These are phyloP conservation scores for Arabis alpina DNA, from an alignment of 345 rosid genomes.

Conservation along the genomic window DNA sequence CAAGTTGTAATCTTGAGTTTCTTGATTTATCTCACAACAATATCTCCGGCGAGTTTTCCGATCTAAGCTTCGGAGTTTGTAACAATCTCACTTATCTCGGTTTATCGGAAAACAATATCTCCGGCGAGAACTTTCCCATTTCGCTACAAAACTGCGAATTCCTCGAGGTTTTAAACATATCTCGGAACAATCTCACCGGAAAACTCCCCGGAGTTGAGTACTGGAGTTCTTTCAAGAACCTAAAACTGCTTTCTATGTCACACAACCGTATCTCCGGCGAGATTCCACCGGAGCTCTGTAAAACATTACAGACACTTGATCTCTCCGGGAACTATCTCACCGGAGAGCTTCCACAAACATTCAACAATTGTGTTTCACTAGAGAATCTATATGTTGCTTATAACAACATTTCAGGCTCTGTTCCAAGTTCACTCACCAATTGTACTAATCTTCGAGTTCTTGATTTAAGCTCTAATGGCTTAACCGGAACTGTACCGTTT, in stretches of 20 bases:
- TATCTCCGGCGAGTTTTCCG: slow-evolving; percentile 64
- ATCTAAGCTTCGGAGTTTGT: slow-evolving; percentile 64
- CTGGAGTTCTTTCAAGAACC: slow-evolving; percentile 56
- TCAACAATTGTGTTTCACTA: slow-evolving; percentile 59
- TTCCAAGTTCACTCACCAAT: slow-evolving; percentile 66
- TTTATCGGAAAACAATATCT: slow-evolving; percentile 63
- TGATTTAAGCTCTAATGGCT: slow-evolving; percentile 77
- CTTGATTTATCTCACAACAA: slow-evolving; percentile 82
- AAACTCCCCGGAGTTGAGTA: slow-evolving; percentile 60
- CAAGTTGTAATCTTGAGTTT: slow-evolving; percentile 53
- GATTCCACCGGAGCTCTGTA: slow-evolving; percentile 73
- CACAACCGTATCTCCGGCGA: slow-evolving; percentile 63
- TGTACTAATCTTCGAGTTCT: slow-evolving; percentile 70
- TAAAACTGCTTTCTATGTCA: slow-evolving; percentile 63
- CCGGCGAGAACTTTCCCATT: slow-evolving; percentile 58
- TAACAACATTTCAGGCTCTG: slow-evolving; percentile 76
- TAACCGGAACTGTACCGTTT: slow-evolving; percentile 66
- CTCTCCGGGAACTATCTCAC: slow-evolving; percentile 70
- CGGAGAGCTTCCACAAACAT: slow-evolving; percentile 62
- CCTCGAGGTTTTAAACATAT: slow-evolving; percentile 65
- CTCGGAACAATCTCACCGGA: slow-evolving; percentile 59
- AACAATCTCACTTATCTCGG: slow-evolving; percentile 59
- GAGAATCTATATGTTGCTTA: slow-evolving; percentile 62
- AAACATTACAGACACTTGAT: slow-evolving; percentile 62
- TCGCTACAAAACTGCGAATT: slow-evolving; percentile 55